Evolutionary conservation across 805 yeast species (phyloP).

Genomic region (Zygosaccharomyces lentus): DNA sequence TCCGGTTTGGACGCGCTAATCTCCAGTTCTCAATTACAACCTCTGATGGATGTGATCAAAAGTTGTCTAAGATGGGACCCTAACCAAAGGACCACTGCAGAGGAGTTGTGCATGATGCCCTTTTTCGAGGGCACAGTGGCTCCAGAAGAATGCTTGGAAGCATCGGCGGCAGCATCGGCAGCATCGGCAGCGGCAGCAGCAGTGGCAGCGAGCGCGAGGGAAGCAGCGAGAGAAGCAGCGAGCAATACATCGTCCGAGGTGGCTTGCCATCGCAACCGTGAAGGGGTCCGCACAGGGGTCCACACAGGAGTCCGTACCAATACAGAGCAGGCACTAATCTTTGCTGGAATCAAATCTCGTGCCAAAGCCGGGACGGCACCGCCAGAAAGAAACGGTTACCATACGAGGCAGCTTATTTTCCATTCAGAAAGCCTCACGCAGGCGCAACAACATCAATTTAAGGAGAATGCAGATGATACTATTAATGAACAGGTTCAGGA

Average conservation of each 20-base stretch:
- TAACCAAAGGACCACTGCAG: conserved; percentile 50
- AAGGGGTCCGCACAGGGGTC: neutral
- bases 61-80: conserved; percentile 74
- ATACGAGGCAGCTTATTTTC: conserved; percentile 15
- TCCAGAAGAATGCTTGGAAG: conserved; percentile 1
- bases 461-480: neutral
- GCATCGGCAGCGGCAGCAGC: neutral
- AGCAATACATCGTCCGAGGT: neutral
- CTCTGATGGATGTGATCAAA: conserved; percentile 39
- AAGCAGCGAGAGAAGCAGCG: neutral
- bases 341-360: conserved; percentile 22
- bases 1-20: conserved; percentile 43
- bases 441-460: conserved; percentile 3
- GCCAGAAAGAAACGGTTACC: conserved; percentile 4
- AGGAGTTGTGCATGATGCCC: conserved; percentile 44
- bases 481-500: neutral
- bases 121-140: conserved; percentile 49
- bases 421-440: conserved; percentile 11
- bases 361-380: conserved; percentile 3
- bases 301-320: conserved; percentile 11
- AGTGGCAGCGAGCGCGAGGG: neutral
- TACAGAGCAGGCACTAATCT: conserved; percentile 26
- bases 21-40: conserved; percentile 41
- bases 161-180: neutral
- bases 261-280: neutral